Base-by-base conservation (phyloP, 2,329 filamentous ascomycete genomes). In the Thelonectria rubi region DNA sequence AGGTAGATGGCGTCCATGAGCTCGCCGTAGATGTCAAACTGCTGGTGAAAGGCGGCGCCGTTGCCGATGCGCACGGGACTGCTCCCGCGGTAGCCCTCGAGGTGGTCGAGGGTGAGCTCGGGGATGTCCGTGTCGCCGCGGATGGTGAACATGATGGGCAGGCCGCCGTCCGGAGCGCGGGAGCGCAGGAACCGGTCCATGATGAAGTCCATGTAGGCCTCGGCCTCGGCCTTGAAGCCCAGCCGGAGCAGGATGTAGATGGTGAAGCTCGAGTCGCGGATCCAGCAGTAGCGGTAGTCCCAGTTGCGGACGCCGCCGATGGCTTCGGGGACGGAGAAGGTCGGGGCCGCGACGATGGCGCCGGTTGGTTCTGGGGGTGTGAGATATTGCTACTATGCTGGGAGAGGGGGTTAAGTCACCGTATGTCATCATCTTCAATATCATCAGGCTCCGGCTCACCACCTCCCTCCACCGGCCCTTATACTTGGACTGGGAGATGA, bases 81-180 rank as follows among this genome's bases (percentile, higher is more conserved):
- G 73, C 90, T 93, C 24, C 85, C 84, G 54, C 87, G 82, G 73
- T 93, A 93, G 2, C 91, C 91, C 46, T 91, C 88, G 2, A 94
- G 81, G 67, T 94, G 91, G 58, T 80, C 75, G 6, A 93, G 81
- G 65, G 91, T 89, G 37, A 82, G 70, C 75, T 93, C 91, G 0
- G 90, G 89, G 39, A 93, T 91, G 40, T 92, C 87, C 1, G 89
- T 92, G 46, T 87, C 88, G 48, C 91, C 91, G 21, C 86, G 83
- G 66, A 94, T 93, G 42, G 88, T 91, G 72, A 93, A 93, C 91
- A 94, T 93, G 72, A 94, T 91, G 12, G 91, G 91, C 37, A 94
- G 77, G 0, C 85, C 87, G 30, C 87, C 86, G 51, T 88, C 84
- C 1, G 82, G 73, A 8, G 79, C 79, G n/a, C 86, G 82, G 1